Evolutionary conservation across 2,329 filamentous ascomycete species (phyloP).

Genomic region (Penicillium italicum): DNA sequence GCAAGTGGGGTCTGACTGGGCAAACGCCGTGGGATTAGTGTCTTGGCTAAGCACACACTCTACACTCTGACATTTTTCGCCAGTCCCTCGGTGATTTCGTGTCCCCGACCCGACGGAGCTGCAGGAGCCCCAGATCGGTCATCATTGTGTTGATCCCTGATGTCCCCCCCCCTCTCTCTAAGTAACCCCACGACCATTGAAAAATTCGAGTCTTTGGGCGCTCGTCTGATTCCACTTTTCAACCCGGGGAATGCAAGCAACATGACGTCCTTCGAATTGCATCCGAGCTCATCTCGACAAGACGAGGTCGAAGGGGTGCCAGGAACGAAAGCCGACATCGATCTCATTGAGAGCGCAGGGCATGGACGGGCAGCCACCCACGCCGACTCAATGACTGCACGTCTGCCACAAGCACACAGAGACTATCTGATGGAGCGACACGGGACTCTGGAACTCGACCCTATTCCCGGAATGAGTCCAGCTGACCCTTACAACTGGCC

Average conservation of each 20-base stretch:
- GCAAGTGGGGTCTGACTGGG: background rate
- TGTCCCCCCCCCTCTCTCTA: background rate
- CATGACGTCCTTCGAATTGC: slow-evolving; percentile 31
- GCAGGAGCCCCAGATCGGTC: background rate
- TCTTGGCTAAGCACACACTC: slow-evolving; percentile 12
- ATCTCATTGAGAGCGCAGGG: slow-evolving; percentile 31
- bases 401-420: slow-evolving; percentile 30
- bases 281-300: slow-evolving; percentile 19
- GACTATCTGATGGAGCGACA: slow-evolving; percentile 53
- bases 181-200: background rate
- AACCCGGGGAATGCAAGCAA: background rate
- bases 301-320: slow-evolving; percentile 9
- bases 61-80: slow-evolving; percentile 5
- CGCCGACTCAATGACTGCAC: slow-evolving; percentile 26
- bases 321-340: slow-evolving; percentile 24
- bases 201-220: background rate
- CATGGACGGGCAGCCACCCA: slow-evolving; percentile 24
- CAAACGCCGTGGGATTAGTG: background rate
- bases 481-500: slow-evolving; percentile 59
- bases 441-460: slow-evolving; percentile 55
- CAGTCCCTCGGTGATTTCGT: background rate
- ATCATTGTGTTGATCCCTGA: background rate
- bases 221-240: background rate
- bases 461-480: slow-evolving; percentile 49
- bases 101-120: slow-evolving; percentile 1